phyloP scores from a whole-genome alignment of 352 stramenopile genomes.

The Plasmopara viticola region DNA sequence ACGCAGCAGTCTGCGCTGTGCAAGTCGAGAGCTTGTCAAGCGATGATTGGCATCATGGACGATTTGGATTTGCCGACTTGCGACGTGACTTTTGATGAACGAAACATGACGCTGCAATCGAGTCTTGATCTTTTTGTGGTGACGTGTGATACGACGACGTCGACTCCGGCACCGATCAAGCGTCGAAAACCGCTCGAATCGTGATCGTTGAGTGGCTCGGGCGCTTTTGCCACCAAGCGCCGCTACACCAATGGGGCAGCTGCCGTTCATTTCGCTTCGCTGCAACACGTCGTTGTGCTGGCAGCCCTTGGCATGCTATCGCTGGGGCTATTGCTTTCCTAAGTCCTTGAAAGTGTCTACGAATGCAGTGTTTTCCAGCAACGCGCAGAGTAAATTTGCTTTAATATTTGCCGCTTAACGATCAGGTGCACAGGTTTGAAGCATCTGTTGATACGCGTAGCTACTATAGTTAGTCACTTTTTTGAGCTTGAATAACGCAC shows the following conservation, averaged over 20 bases:
- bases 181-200: conserved; percentile 30
- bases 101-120: conserved; percentile 47
- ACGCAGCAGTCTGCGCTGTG: conserved; percentile 32
- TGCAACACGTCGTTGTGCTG: no score
- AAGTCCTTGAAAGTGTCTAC: neutral
- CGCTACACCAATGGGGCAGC: conserved; percentile 11
- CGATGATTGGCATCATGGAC: conserved; percentile 49
- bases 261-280: conserved; percentile 12
- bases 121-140: conserved; percentile 43
- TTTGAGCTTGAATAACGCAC: no score
- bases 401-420: neutral
- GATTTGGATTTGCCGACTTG: conserved; percentile 52
- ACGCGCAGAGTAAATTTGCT: neutral
- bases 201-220: conserved; percentile 16
- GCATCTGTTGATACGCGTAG: no score
- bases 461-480: no score
- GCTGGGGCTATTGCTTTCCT: conserved; percentile 11
- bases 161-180: conserved; percentile 35
- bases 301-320: conserved; percentile 13
- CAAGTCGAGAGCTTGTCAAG: conserved; percentile 35
- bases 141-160: conserved; percentile 31
- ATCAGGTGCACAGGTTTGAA: no score
- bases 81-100: conserved; percentile 35
- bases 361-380: neutral
- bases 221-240: conserved; percentile 11